phyloP scores from a whole-genome alignment of 2,329 filamentous ascomycete species.

The Chrysoporthe cubensis region DNA sequence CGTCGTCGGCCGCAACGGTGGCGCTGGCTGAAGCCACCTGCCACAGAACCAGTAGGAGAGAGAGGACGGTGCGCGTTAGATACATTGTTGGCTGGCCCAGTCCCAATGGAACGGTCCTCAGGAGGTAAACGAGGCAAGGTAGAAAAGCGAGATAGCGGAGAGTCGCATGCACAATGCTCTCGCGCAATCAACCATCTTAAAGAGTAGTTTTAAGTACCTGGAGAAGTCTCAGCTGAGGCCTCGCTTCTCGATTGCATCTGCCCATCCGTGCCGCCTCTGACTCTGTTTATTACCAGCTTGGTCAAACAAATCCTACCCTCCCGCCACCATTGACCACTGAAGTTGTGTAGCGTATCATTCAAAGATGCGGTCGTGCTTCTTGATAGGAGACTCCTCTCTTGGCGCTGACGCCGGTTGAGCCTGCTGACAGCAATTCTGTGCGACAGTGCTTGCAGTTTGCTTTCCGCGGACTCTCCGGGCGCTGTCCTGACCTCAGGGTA shows the following conservation, averaged over 20 bases:
- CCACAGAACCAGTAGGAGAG: not conserved
- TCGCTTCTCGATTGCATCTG: not conserved
- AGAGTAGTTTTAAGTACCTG: not conserved
- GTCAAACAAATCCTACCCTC: not conserved
- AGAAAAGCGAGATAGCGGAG: not conserved
- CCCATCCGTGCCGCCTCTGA: not conserved
- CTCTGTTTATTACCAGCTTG: not conserved
- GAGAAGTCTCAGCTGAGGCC: not conserved
- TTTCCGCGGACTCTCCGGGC: not conserved
- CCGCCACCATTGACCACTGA: slow-evolving; percentile 1
- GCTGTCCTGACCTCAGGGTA: not conserved
- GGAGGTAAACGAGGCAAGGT: not conserved
- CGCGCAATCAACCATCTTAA: not conserved
- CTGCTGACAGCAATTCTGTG: not conserved
- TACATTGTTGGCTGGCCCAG: not conserved
- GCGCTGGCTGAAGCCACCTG: not conserved
- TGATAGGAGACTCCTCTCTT: not conserved
- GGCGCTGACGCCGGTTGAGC: not conserved
- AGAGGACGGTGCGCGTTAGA: not conserved
- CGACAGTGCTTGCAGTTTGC: not conserved
- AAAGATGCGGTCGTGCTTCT: not conserved
- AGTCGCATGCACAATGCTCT: not conserved
- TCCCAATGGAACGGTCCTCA: not conserved
- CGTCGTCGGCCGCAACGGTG: not conserved
- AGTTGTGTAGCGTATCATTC: not conserved